Evolutionary conservation across 2,329 filamentous ascomycete species (phyloP), one percentile per base, ranked within the genome.

Genomic region (Monosporascus sp.): DNA sequence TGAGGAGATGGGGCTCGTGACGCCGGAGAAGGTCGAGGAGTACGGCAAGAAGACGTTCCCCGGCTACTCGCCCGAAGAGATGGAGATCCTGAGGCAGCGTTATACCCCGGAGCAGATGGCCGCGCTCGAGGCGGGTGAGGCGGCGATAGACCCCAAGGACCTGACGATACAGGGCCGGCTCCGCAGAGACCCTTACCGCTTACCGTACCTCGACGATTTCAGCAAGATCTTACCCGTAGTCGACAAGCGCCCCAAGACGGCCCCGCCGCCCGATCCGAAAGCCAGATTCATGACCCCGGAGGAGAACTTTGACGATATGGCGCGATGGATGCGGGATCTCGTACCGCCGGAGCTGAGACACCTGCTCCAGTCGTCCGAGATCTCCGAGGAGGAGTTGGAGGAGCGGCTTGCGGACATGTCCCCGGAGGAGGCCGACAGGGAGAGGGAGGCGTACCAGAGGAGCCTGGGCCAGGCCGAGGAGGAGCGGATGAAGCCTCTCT

Each of bases 121-220:
- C 52, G 90, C 91, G 53, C 84, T 97, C 67, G 80, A 88, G 72
- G 88, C 88, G 48, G 91, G 87, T 63, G 92, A 97, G 73, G 75
- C 81, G 56, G 84, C 88, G 60, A 85, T 97, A 68, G 80, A 88
- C 66, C 76, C 86, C 9, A 77, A 84, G 60, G 90, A 97, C 71
- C 69, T 97, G 67, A 78, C 86, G 43, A 77, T 83, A 36, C 88
- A 94, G 73, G 89, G 86, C 59, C 79, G 83, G 44, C 71, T 89
- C 62, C 85, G 91, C 56, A 79, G 76, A 52, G 91, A 96, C 68
- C 80, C 85, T 8, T 88, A 90, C 77, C 77, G 78, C 51, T 75
- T 92, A 49, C 77, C 83, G 56, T 94, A 96, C 70, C 74, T 93
- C 52, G 91, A 97, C 69, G 90, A 96, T 70, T 88, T 96, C 65